These are phyloP conservation scores for Sugiyamaella castrensis DNA, from an alignment of 1,139 yeast genomes.

Conservation along the genomic window DNA sequence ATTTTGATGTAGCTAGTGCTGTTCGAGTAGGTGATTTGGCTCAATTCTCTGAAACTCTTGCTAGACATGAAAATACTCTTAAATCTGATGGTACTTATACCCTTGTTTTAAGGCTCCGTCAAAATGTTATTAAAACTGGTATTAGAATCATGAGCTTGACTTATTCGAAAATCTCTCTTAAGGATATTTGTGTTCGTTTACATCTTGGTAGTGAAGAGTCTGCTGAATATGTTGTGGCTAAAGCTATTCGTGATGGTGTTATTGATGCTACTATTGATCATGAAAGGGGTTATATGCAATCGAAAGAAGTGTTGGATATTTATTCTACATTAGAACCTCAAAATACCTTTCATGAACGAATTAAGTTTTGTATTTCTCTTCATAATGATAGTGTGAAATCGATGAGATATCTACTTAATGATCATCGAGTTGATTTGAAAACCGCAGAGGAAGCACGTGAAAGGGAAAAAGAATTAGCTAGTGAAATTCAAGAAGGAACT, in stretches of 20 bases:
- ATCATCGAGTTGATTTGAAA: constrained; percentile 49
- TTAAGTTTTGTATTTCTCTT: constrained; percentile 82
- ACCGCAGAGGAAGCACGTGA: constrained; percentile 58
- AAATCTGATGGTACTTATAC: constrained; percentile 79
- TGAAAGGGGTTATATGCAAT: constrained; percentile 87
- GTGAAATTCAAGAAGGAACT: constrained; percentile 43
- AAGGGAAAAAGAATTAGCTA: constrained; percentile 50
- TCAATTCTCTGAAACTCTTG: constrained; percentile 71
- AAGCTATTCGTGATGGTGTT: constrained; percentile 96
- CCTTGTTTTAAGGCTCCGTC: constrained; percentile 84
- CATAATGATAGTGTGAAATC: constrained; percentile 93
- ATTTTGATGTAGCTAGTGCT: constrained; percentile 84
- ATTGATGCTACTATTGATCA: constrained; percentile 94
- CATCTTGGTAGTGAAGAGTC: constrained; percentile 92
- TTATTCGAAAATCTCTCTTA: constrained; percentile 85
- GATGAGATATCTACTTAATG: constrained; percentile 78
- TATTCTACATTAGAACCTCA: constrained; percentile 90
- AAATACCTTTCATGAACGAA: constrained; percentile 85
- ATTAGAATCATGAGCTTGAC: constrained; percentile 89
- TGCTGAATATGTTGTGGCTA: constrained; percentile 94
- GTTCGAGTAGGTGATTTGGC: constrained; percentile 89
- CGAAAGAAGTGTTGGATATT: constrained; percentile 79
- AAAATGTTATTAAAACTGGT: constrained; percentile 97
- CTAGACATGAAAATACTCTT: constrained; percentile 59
- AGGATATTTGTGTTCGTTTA: constrained; percentile 85